Evolutionary conservation across 2,329 filamentous ascomycete genomes (phyloP), one percentile per base, ranked within the genome.

Genomic region (Fusarium miscanthi): DNA sequence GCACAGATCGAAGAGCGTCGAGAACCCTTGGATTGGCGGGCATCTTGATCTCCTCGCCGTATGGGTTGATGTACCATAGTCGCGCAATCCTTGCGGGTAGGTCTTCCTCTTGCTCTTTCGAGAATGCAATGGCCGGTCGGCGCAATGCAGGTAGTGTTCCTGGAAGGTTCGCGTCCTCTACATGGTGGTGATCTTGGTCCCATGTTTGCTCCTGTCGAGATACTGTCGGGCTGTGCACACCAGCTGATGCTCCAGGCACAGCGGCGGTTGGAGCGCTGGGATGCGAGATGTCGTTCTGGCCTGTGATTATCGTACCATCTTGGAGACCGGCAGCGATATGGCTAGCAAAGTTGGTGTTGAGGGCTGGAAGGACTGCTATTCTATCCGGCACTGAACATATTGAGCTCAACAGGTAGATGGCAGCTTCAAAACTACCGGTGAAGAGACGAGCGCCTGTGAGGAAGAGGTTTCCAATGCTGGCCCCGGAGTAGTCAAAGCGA

Each of bases 61-160:
- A 98, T 0, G 95, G 95, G 78, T 98, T 98, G 84, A 98, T 98
- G 84, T 98, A 98, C 94, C 94, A 98, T 37, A 98, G 87, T 5
- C 95, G 85, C 60, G 91, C 86, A 74, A 98, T 97, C 33, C 93
- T 88, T 0, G 92, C 87, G 0, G 93, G 88, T 3, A 98, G 85
- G 60, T 95, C 93, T 68, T 93, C 90, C 70, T 94, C 91, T 42
- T 89, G 86, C 77, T 85, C 82, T 82, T 98, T 98, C 78, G 88
- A 92, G 80, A 97, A 97, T 8, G 87, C 85, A 67, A 98, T 94
- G 70, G 97, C 93, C 56, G 92, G 93, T 63, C 92, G 91, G 11
- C 95, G 88, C 3, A 98, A 86, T 0, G 90, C 92, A 0, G 94
- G 93, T 0, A 98, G 85, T 0, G 93, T 94, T 4, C 95, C 93